Evolutionary conservation across 768 basidiomycete genomes (phyloP), one percentile per base, ranked within the genome.

Genomic region (Suillus clintonianus): DNA sequence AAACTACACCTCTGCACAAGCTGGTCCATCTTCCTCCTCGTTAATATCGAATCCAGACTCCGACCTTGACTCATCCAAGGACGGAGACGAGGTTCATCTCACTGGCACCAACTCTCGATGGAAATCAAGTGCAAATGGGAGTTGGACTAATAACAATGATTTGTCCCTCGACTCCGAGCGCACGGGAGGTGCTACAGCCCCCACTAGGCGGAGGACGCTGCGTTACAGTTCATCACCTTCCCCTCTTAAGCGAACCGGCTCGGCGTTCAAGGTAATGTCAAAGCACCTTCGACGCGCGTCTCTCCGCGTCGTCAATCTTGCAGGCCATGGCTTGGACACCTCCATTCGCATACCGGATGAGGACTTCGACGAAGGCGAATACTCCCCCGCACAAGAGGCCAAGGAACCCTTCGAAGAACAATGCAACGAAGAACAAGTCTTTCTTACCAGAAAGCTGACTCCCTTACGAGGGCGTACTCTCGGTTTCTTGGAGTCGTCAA

Each of bases 221-320:
- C 83, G 86, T 13, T 89, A 90, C 68, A 84, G 79, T 65, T 65
- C 79, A 0, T 73, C 83, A 0, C 79, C 86, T 8, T 89, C 88
- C 0, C 86, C 90, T 1, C 71, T 91, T 30, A 85, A 85, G 64
- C 86, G 81, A 67, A 86, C 89, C 3, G 84, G 86, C 3, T 82
- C 84, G 0, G 86, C 84, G 11, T 76, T 92, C 55, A 85, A 83
- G 68, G 78, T 81, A 34, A 82, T 90, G 34, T 85, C 85, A 17
- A 80, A 81, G 62, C 85, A 79, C 62, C 65, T 92, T 7, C 81
- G 84, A 14, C 81, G 89, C 24, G 87, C 88, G 56, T 92, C 90
- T 11, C 72, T 89, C 64, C 87, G 94, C 17, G 92, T 95, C n/a
- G 93, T 92, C 50, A 94, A 93, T 71, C 74, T 95, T 61, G 86